Percentiles rank a stretch among this genome's conserved stretches.
These are phyloP conservation scores for Colletotrichum musae DNA, from an alignment of 2,329 filamentous ascomycete genomes.

Conservation along the genomic window DNA sequence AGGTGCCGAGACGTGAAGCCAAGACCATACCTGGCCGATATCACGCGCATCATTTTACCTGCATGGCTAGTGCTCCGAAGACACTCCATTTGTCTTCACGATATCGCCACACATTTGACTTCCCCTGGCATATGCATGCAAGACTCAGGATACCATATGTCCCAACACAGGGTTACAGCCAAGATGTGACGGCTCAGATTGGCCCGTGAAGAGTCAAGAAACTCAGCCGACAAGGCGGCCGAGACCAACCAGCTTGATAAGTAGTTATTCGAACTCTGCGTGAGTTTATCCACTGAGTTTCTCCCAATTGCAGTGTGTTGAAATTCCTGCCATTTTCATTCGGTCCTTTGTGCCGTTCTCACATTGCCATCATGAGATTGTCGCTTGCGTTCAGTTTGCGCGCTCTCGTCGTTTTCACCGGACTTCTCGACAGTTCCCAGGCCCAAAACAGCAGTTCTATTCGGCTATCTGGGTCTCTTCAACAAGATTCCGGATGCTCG, in stretches of 20 bases:
- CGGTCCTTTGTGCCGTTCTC: background rate
- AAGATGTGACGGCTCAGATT: background rate
- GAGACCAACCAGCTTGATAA: background rate
- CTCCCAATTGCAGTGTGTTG: background rate
- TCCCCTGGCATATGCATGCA: background rate
- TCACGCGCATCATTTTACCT: background rate
- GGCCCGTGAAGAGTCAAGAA: background rate
- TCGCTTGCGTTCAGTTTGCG: background rate
- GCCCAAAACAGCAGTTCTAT: background rate
- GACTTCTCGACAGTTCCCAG: background rate
- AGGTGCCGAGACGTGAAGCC: background rate
- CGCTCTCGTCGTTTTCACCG: background rate
- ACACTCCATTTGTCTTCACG: background rate
- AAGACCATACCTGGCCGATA: background rate
- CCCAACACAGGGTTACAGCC: background rate
- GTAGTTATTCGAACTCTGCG: background rate
- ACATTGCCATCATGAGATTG: background rate
- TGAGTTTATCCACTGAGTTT: background rate
- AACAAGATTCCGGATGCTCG: background rate
- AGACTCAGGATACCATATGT: background rate
- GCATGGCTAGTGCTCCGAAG: background rate
- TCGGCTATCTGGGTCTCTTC: background rate
- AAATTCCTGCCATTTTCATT: background rate
- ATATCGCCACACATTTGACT: background rate
- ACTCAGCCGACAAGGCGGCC: background rate